Conservation (phyloP, 2,329 filamentous ascomycete species). For the Periconia digitata region DNA sequence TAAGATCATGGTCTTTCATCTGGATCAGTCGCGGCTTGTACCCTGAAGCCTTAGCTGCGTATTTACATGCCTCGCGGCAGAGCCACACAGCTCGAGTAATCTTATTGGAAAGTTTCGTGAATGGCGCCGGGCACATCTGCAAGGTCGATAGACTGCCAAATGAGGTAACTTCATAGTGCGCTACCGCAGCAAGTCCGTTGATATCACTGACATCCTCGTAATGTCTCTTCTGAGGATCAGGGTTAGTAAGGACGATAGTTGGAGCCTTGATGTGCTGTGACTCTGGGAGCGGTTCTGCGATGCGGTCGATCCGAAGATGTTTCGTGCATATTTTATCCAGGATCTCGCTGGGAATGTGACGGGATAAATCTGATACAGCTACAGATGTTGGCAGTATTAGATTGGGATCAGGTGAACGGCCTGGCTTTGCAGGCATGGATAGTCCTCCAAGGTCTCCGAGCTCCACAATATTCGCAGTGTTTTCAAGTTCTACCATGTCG, state of each 20-base stretch:
- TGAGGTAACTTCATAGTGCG: constrained; percentile 8
- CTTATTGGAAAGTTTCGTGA: neutral
- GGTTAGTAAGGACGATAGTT: constrained; percentile 7
- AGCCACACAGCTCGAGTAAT: constrained; percentile 7
- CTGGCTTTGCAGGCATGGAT: neutral
- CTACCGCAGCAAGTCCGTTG: constrained; percentile 11
- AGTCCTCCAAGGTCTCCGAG: neutral
- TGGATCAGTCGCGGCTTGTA: constrained; percentile 9
- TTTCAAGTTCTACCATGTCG: constrained; percentile 4
- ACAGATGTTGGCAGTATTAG: constrained; percentile 4
- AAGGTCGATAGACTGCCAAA: constrained; percentile 12
- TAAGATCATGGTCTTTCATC: constrained; percentile 8
- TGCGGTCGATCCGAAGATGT: constrained; percentile 6
- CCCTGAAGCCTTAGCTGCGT: constrained; percentile 6
- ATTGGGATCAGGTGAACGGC: constrained; percentile 1
- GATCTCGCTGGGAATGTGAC: constrained; percentile 6
- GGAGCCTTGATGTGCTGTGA: constrained; percentile 8
- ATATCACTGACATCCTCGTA: constrained; percentile 13
- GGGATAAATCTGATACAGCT: constrained; percentile 6
- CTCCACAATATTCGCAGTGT: constrained; percentile 3
- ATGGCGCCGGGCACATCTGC: neutral
- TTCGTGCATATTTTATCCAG: constrained; percentile 6
- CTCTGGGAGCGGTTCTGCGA: constrained; percentile 3
- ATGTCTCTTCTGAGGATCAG: constrained; percentile 5
- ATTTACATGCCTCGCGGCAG: constrained; percentile 10